These are phyloP conservation scores for Flaveria ramosissima DNA, from an alignment of 129 eudicot species.

Conservation along the genomic window DNA sequence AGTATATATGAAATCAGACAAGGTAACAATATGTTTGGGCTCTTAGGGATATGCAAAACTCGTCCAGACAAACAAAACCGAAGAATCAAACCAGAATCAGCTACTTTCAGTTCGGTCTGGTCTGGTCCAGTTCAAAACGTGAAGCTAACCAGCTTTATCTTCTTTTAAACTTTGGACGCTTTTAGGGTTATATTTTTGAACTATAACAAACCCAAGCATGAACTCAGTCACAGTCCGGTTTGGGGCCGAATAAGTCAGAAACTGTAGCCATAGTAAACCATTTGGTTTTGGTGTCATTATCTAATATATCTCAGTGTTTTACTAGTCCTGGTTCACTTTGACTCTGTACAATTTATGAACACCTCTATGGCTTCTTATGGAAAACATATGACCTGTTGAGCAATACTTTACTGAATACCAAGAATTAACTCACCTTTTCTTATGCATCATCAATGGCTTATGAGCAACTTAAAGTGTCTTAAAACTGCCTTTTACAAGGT, in stretches of 20 bases:
- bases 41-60: background rate
- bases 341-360: background rate
- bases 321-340: background rate
- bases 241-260: background rate
- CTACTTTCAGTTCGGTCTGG: background rate
- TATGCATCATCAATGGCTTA: conserved; percentile 2
- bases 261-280: background rate
- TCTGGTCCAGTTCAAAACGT: background rate
- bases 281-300: background rate
- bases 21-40: background rate
- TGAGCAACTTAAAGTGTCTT: conserved; percentile 4
- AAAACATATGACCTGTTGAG: background rate
- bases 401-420: background rate
- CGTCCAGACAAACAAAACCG: background rate
- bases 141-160: background rate
- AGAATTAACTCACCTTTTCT: background rate
- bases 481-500: conserved; percentile 18
- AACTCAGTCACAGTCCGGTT: background rate
- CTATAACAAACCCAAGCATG: background rate
- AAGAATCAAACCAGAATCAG: background rate
- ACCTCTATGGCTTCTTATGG: background rate
- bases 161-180: background rate
- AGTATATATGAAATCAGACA: background rate
- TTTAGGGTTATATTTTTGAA: background rate
- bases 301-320: background rate